Base-by-base conservation (phyloP, 768 basidiomycete genomes). In the Auriculariales sp. region DNA sequence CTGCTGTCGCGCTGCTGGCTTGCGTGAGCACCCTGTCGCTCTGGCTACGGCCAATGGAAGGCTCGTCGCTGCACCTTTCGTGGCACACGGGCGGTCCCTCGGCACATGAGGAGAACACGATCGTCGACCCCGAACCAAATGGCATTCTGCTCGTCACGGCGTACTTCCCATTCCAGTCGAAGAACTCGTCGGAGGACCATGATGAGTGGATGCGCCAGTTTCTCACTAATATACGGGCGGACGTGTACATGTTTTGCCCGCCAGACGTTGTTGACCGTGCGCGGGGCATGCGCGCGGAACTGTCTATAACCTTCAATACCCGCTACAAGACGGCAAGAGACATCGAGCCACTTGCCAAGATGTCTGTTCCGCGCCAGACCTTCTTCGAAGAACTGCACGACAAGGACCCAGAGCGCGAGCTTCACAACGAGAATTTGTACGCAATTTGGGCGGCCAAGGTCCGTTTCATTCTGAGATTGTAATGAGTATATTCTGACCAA, bases 361-460 rank as follows among this genome's bases (percentile, higher is more conserved):
- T 22, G 35, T n/a, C n/a, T n/a, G n/a, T n/a, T n/a, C 62, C 58
- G 0, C 58, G 66, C 19, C 54, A 62, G 39, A 55, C 51, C 2
- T 54, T 53, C 6, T 77, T 78, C 56, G 50, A 57, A 3, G 54
- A 59, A 29, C 72, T 75, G 70, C 71, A 72, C 36, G 53, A 52
- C 2, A 59, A 59, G 53, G 77, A 78, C 55, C 63, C 72, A 15
- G 74, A 78, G 57, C 62, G 57, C 9, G 47, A 48, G 4, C 50
- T 58, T 3, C 74, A 77, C 54, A 68, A 66, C 0, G 67, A 74
- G 0, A 71, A 72, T 29, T 58, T 77, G 7, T 78, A 77, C 54
- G 75, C 76, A 2, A 62, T 77, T 1, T 76, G 75, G 75, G 73
- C 73, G 49, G 68, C 68, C 0, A 78, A 78, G 39, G 39, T 44